Evolutionary conservation across 1,139 yeast genomes (phyloP).

Genomic region (Sugiyamaella paludigena): DNA sequence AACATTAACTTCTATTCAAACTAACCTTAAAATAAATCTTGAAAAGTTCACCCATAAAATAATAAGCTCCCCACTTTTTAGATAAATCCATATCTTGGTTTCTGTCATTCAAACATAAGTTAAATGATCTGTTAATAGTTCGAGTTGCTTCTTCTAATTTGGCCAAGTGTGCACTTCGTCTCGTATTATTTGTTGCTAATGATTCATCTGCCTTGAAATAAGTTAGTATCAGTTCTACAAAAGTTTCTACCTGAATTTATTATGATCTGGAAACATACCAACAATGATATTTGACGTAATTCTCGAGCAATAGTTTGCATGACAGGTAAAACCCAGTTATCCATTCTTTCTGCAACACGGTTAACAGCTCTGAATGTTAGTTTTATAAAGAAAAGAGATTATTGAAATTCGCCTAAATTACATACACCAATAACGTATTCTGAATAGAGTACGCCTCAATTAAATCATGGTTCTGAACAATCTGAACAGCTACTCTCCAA

Average conservation of each 20-base stretch:
- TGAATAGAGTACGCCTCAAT: constrained; percentile 32
- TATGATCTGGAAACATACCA: constrained; percentile 10
- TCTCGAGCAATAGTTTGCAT: constrained; percentile 56
- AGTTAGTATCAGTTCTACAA: neutral
- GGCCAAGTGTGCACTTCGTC: constrained; percentile 7
- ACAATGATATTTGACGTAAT: constrained; percentile 44
- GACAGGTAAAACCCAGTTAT: constrained; percentile 66
- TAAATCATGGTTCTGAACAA: constrained; percentile 25
- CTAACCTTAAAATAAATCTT: constrained; percentile 57
- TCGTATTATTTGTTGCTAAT: neutral
- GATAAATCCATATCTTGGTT: constrained; percentile 49
- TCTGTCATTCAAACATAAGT: constrained; percentile 76
- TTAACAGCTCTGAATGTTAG: constrained; percentile 34
- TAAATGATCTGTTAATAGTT: constrained; percentile 68
- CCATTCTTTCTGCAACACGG: constrained; percentile 60
- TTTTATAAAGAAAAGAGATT: neutral
- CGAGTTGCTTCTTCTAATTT: constrained; percentile 53
- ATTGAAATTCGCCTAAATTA: constrained; percentile 1
- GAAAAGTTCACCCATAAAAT: constrained; percentile 70
- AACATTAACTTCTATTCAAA: neutral
- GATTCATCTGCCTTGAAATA: constrained; percentile 2
- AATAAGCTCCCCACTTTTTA: constrained; percentile 67
- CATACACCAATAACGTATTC: constrained; percentile 29
- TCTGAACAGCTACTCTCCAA: constrained; percentile 32
- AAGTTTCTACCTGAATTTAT: constrained; percentile 7